Evolutionary conservation across 345 rosid genomes (phyloP).

Genomic region (Euphorbia peplus): DNA sequence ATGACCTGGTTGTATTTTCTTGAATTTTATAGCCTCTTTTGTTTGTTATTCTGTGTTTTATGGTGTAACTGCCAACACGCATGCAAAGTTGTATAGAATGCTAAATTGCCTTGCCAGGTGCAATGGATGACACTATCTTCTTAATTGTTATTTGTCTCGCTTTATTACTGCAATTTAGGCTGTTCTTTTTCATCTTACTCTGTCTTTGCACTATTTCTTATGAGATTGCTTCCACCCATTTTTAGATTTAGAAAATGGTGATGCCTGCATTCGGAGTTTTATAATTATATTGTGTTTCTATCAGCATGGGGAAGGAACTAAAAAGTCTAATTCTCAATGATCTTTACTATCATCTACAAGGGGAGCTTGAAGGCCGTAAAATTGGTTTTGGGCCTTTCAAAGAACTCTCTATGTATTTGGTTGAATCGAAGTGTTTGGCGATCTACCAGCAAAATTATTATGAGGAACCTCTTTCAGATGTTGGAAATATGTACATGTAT

Average conservation of each 20-base stretch:
- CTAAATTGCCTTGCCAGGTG: background rate
- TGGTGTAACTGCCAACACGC: background rate
- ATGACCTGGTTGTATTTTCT: no score
- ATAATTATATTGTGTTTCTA: constrained; percentile 26
- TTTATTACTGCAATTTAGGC: background rate
- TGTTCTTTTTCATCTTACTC: background rate
- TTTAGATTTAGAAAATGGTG: background rate
- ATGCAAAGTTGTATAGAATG: background rate
- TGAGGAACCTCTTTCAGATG: constrained; percentile 24
- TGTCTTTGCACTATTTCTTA: background rate
- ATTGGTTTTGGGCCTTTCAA: constrained; percentile 78
- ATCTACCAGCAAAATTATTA: constrained; percentile 38
- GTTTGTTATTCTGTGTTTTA: background rate
- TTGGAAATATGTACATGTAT: constrained; percentile 40
- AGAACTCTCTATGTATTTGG: constrained; percentile 70
- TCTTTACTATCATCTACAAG: constrained; percentile 78
- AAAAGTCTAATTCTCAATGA: constrained; percentile 60
- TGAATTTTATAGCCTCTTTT: background rate
- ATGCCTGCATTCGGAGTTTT: background rate
- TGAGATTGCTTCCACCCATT: background rate
- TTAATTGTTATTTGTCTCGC: background rate
- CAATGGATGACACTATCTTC: background rate
- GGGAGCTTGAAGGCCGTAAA: constrained; percentile 84
- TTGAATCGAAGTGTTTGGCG: constrained; percentile 53
- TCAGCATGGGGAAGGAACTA: constrained; percentile 71